Evolutionary conservation across 78 protist genomes (phyloP).

Genomic region (Dictyostelium capitatum): DNA sequence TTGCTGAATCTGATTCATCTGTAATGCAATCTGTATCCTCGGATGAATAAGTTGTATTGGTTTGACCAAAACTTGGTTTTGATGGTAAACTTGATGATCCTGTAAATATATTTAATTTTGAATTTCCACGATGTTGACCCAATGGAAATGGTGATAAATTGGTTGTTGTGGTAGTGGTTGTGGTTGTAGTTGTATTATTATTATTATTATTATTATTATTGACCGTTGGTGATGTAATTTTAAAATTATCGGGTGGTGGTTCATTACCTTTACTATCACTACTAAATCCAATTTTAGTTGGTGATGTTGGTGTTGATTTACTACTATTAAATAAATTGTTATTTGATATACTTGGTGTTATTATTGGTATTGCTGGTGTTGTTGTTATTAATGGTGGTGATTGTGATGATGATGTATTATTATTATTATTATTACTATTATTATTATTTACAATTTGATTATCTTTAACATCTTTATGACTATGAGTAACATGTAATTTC

Average conservation of each 20-base stretch:
- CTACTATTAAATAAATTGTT: not conserved
- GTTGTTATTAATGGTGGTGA: not conserved
- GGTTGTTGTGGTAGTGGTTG: too few relatives aligned
- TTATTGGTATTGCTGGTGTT: not conserved
- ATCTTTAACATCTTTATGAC: not conserved
- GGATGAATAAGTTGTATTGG: too few relatives aligned
- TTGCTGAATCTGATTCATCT: conserved; percentile 1
- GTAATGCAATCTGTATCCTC: conserved; percentile 22
- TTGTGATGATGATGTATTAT: not conserved
- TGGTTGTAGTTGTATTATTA: not conserved
- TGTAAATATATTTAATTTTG: not conserved
- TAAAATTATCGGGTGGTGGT: not conserved
- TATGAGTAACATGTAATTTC: conserved; percentile 1
- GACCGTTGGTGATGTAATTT: not conserved
- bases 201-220: not conserved
- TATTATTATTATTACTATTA: not conserved
- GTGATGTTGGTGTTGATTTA: conserved; percentile 13
- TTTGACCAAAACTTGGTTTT: not conserved
- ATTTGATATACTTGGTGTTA: not conserved
- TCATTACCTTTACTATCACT: not conserved
- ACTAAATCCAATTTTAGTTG: not conserved
- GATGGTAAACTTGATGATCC: conserved; percentile 6
- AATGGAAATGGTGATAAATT: not conserved
- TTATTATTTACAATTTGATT: not conserved
- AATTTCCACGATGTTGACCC: conserved; percentile 59